Evolutionary conservation across 345 rosid species (phyloP).

Genomic region (Melaleuca quinquenervia): DNA sequence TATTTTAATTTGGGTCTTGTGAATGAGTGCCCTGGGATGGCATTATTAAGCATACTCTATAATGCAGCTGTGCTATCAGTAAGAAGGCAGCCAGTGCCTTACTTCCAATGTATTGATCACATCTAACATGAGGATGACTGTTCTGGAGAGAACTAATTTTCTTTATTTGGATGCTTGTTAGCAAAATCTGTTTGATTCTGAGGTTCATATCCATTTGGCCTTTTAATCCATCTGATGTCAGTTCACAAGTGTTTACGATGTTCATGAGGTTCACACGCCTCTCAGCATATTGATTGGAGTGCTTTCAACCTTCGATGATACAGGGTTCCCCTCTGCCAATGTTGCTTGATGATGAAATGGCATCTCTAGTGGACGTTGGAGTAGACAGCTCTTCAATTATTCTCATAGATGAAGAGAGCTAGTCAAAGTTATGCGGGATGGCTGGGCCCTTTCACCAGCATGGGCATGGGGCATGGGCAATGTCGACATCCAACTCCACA

Average conservation of each 20-base stretch:
- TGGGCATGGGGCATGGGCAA: neutral
- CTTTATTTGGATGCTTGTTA: neutral
- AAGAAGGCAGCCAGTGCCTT: neutral
- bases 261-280: neutral
- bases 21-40: neutral
- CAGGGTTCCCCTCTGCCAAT: slow-evolving; percentile 77
- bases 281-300: neutral
- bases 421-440: neutral
- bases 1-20: neutral
- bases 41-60: neutral
- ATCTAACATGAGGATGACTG: neutral
- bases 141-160: neutral
- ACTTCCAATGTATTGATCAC: neutral
- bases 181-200: neutral
- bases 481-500: neutral
- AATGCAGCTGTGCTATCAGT: neutral
- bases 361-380: slow-evolving; percentile 59
- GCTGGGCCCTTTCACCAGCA: neutral
- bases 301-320: neutral
- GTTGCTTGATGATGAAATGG: slow-evolving; percentile 67
- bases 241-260: neutral
- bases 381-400: slow-evolving; percentile 48
- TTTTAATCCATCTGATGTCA: neutral
- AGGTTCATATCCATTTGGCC: neutral
- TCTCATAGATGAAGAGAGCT: slow-evolving; percentile 65